These are phyloP conservation scores for Cenchrus americanus DNA, from an alignment of 176 grass and related monocot genomes.

Conservation along the genomic window DNA sequence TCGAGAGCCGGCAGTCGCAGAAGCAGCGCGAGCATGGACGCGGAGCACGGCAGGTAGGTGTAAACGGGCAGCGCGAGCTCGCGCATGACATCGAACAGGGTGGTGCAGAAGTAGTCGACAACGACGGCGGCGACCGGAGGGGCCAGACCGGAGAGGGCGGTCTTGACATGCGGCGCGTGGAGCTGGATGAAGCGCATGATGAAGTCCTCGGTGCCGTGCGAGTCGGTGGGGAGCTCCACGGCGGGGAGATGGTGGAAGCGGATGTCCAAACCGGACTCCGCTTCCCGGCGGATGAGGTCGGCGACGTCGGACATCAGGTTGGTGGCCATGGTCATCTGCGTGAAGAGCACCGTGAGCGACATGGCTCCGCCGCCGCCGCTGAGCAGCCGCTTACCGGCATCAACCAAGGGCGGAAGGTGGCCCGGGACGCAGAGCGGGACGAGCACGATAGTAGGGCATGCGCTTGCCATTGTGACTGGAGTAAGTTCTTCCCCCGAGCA, in stretches of 20 bases:
- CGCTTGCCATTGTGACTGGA: not conserved
- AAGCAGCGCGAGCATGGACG: constrained; percentile 34
- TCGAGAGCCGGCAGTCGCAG: constrained; percentile 45
- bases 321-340: not conserved
- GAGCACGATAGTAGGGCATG: not conserved
- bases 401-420: constrained; percentile 32
- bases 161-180: constrained; percentile 36
- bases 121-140: constrained; percentile 36
- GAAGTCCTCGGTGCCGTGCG: constrained; percentile 23
- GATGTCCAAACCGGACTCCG: constrained; percentile 1
- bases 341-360: constrained; percentile 35
- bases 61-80: constrained; percentile 47
- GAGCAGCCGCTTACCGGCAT: constrained; percentile 40
- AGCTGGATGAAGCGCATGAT: constrained; percentile 27
- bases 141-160: constrained; percentile 18
- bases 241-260: constrained; percentile 36
- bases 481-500: no score
- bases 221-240: constrained; percentile 22
- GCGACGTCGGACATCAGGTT: constrained; percentile 2
- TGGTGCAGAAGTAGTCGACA: constrained; percentile 49
- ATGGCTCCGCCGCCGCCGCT: not conserved
- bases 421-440: constrained; percentile 24
- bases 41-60: constrained; percentile 36
- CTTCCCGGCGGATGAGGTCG: not conserved
- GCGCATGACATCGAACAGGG: constrained; percentile 42